Percentiles rank a stretch among this genome's conserved stretches.
Evolutionary conservation across 192 early-diverging fungal species (phyloP).

Genomic region (Rhizophagus sp.): DNA sequence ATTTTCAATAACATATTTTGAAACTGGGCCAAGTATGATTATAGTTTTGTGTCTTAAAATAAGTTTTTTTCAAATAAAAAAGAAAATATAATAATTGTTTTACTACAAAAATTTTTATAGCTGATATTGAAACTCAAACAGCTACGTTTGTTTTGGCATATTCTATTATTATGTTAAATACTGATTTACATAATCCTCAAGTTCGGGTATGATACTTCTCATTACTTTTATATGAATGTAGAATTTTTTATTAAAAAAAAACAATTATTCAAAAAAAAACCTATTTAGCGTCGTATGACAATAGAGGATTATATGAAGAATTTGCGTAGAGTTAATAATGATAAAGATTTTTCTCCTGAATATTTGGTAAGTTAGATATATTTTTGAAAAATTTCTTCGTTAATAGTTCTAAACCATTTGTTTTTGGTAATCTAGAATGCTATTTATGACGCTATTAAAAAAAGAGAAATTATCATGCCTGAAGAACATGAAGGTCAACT

Average conservation of each 20-base stretch:
- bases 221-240: neutral
- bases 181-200: slow-evolving; percentile 96
- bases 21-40: slow-evolving; percentile 39
- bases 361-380: slow-evolving; percentile 61
- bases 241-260: neutral
- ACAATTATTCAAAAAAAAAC: neutral
- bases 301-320: slow-evolving; percentile 89
- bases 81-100: neutral
- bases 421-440: slow-evolving; percentile 35
- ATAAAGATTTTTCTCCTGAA: slow-evolving; percentile 77
- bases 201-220: slow-evolving; percentile 49
- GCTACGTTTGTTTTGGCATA: slow-evolving; percentile 89
- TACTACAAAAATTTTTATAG: slow-evolving; percentile 36
- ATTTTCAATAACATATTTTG: slow-evolving; percentile 85
- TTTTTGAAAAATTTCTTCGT: neutral
- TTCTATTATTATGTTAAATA: slow-evolving; percentile 97
- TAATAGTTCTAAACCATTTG: neutral
- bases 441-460: slow-evolving; percentile 87
- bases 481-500: slow-evolving; percentile 95
- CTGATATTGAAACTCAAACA: slow-evolving; percentile 74
- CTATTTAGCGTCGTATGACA: slow-evolving; percentile 76
- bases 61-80: neutral
- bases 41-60: neutral
- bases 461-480: slow-evolving; percentile 93
- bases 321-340: slow-evolving; percentile 83